Conservation (phyloP, 164 flowering plant genomes). For the Aristolochia californica region DNA sequence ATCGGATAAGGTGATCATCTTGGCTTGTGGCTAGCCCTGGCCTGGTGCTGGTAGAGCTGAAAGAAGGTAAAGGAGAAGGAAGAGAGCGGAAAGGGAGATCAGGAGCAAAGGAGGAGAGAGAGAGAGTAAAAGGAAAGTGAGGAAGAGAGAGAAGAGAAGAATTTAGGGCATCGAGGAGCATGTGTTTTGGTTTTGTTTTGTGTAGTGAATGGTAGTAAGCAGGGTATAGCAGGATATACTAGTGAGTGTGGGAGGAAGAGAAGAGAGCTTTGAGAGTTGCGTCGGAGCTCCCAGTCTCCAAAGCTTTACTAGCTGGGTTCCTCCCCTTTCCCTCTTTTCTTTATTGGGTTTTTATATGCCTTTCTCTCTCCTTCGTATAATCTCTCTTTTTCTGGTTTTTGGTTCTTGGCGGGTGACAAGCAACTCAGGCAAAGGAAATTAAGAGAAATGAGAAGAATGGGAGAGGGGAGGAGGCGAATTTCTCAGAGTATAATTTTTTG, state of each 20-base stretch:
- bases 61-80: neutral
- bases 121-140: constrained; percentile 2
- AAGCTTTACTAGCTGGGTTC: neutral
- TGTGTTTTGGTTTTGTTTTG: constrained; percentile 20
- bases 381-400: too few relatives aligned
- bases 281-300: constrained; percentile 6
- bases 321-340: neutral
- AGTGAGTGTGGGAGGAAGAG: neutral
- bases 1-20: constrained; percentile 60
- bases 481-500: neutral
- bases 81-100: neutral
- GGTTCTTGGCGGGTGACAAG: too few relatives aligned
- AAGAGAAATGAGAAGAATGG: too few relatives aligned
- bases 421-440: too few relatives aligned
- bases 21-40: too few relatives aligned
- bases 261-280: constrained; percentile 4
- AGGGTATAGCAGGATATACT: too few relatives aligned
- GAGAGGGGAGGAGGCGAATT: neutral
- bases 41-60: too few relatives aligned
- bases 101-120: constrained; percentile 4
- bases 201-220: too few relatives aligned
- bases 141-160: constrained; percentile 3
- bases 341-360: constrained; percentile 3
- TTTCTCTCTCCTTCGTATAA: too few relatives aligned
- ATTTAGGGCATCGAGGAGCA: constrained; percentile 23